Conservation (phyloP, 2,329 filamentous ascomycete species). For the Neonectria faginata region DNA sequence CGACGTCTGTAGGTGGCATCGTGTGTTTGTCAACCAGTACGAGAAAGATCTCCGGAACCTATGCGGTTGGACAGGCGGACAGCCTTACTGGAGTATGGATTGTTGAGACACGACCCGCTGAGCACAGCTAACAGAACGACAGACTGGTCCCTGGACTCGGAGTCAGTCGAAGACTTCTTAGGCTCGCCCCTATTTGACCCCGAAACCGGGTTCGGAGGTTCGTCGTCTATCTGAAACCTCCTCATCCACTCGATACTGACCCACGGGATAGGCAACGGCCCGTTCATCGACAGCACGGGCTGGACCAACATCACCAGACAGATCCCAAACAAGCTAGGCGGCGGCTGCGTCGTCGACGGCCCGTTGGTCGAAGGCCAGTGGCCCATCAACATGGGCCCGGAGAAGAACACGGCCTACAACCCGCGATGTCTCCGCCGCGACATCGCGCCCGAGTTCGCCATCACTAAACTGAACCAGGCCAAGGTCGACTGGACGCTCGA, state of each 20-base stretch:
- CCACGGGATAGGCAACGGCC: conserved; percentile 25
- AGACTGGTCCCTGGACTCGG: conserved; percentile 34
- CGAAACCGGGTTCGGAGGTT: conserved; percentile 48
- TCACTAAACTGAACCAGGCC: conserved; percentile 25
- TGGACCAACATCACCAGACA: conserved; percentile 32
- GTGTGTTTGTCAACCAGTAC: conserved; percentile 33
- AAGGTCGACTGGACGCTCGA: conserved; percentile 34
- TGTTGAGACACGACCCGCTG: too few species aligned
- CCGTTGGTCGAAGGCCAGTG: conserved; percentile 35
- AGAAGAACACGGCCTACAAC: conserved; percentile 41
- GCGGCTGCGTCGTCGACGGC: conserved; percentile 39
- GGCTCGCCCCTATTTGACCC: conserved; percentile 48
- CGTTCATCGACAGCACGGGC: conserved; percentile 26
- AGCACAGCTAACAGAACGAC: conserved; percentile 5
- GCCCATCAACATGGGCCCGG: conserved; percentile 34
- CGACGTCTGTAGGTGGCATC: conserved; percentile 28
- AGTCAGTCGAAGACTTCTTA: conserved; percentile 25
- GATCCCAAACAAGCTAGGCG: conserved; percentile 32
- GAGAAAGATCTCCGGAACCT: conserved; percentile 36
- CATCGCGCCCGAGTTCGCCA: conserved; percentile 37
- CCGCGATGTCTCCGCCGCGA: conserved; percentile 51
- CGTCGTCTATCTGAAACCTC: neutral
- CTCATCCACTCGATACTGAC: neutral
- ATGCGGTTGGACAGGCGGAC: conserved; percentile 39
- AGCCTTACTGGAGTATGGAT: conserved; percentile 38